phyloP scores from a whole-genome alignment of 306 rosid species.

The Trichosanthes cucumerina region DNA sequence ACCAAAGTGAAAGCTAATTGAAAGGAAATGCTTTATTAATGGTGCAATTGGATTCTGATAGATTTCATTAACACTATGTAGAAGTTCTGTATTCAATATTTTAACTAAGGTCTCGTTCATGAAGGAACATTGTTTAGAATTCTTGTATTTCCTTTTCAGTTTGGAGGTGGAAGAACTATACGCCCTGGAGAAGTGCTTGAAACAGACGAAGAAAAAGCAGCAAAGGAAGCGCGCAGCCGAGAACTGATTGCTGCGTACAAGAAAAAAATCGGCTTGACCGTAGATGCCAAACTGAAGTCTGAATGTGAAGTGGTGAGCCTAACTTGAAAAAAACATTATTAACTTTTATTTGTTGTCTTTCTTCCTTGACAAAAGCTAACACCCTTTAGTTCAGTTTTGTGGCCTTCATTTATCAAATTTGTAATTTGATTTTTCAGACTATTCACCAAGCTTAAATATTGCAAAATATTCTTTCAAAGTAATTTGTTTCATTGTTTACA shows the following conservation, averaged over 20 bases:
- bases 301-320: conserved; percentile 67
- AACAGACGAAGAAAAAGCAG: conserved; percentile 69
- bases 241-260: conserved; percentile 63
- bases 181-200: conserved; percentile 73
- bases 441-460: neutral
- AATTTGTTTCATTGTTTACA: neutral
- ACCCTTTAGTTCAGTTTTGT: neutral
- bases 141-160: conserved; percentile 27
- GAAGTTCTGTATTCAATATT: neutral
- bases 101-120: neutral
- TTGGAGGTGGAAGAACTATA: conserved; percentile 75
- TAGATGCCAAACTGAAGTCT: conserved; percentile 53
- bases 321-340: neutral
- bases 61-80: neutral
- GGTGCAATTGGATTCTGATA: neutral
- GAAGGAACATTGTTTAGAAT: neutral
- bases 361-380: neutral
- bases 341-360: neutral
- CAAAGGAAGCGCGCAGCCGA: conserved; percentile 61
- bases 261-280: conserved; percentile 40
- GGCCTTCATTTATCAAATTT: neutral
- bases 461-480: neutral
- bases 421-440: neutral
- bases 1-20: neutral
- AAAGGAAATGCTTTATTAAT: neutral